Evolutionary conservation across 345 rosid genomes (phyloP).

Genomic region (Rubroshorea leprosula): DNA sequence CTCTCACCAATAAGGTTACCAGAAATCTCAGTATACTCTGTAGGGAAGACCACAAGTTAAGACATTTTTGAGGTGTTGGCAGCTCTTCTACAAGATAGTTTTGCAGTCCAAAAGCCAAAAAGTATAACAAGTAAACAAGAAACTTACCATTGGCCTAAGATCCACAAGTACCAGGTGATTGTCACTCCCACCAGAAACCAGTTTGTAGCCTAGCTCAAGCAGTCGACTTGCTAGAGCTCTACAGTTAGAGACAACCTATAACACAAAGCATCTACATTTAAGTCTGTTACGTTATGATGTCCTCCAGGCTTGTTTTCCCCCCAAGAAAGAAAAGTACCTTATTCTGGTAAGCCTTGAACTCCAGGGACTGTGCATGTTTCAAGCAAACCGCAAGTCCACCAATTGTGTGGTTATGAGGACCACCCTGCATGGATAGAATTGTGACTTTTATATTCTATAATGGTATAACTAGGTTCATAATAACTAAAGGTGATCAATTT

Average conservation of each 20-base stretch:
- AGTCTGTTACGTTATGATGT: not conserved
- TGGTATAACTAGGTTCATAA: not conserved
- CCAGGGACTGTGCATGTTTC: slow-evolving; percentile 71
- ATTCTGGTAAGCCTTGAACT: slow-evolving; percentile 70
- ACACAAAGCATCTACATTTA: slow-evolving; percentile 4
- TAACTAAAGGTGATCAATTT: not conserved
- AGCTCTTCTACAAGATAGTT: too few relatives aligned
- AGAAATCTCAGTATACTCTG: too few relatives aligned
- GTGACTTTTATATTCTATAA: not conserved
- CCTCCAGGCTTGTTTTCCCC: not conserved
- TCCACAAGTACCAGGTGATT: slow-evolving; percentile 92
- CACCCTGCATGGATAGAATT: slow-evolving; percentile 51
- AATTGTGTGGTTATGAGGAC: slow-evolving; percentile 92
- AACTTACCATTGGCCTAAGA: slow-evolving; percentile 72
- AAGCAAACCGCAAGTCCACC: slow-evolving; percentile 88
- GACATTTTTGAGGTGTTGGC: too few relatives aligned
- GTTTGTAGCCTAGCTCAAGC: slow-evolving; percentile 64
- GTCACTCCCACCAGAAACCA: slow-evolving; percentile 93
- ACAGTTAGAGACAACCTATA: slow-evolving; percentile 76
- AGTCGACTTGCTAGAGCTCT: slow-evolving; percentile 66
- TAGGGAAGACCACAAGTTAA: too few relatives aligned
- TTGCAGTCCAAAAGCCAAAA: too few relatives aligned
- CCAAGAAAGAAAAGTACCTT: slow-evolving; percentile 37
- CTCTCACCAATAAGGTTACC: too few relatives aligned
- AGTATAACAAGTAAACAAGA: too few relatives aligned